These are phyloP conservation scores for Calocera viscosa DNA, from an alignment of 768 basidiomycete species.

Conservation along the genomic window DNA sequence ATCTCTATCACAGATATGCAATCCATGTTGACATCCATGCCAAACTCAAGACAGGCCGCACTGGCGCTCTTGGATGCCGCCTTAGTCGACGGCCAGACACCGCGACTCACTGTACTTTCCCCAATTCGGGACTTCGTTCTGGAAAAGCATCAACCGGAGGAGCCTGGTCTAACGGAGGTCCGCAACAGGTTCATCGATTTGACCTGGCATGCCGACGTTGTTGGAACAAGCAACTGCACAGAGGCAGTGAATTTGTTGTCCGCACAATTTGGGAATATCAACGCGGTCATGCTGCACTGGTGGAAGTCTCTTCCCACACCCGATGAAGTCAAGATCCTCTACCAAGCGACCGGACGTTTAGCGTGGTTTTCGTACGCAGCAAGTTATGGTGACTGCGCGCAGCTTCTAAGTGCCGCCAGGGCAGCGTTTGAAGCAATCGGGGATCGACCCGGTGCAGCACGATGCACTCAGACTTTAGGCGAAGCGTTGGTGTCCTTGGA, in stretches of 20 bases:
- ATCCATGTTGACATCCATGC: no score
- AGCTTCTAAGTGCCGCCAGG: no score
- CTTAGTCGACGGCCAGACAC: not conserved
- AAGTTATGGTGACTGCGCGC: not conserved
- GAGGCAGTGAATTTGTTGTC: not conserved
- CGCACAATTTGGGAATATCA: not conserved
- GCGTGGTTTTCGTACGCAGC: not conserved
- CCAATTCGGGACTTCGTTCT: not conserved
- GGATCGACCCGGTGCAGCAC: no score
- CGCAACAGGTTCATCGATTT: not conserved
- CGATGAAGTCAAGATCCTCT: not conserved
- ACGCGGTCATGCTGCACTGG: not conserved
- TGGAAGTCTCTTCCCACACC: not conserved
- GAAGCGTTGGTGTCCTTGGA: no score
- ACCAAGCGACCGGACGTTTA: not conserved
- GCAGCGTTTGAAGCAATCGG: no score
- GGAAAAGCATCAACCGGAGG: not conserved
- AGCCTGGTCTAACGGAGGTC: not conserved
- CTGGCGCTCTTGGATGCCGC: not conserved
- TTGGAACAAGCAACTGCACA: not conserved
- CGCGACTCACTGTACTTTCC: not conserved
- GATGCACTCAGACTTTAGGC: no score
- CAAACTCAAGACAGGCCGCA: not conserved
- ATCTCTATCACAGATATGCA: conserved; percentile 9
- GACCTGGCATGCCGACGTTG: not conserved